Conservation (phyloP, 305 asterid species). For the Plantago coronopus region DNA sequence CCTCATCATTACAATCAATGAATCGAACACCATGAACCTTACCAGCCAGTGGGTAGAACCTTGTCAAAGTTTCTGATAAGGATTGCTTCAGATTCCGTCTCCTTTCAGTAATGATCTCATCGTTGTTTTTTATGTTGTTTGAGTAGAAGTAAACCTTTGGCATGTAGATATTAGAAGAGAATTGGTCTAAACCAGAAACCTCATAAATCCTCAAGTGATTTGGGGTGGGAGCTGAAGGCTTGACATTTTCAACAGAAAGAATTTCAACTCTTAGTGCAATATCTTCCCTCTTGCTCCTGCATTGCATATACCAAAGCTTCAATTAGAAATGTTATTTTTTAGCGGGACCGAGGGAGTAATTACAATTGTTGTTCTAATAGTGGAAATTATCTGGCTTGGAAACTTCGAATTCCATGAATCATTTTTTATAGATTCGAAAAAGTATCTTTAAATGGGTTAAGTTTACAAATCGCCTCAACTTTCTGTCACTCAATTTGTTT, state of each 20-base stretch:
- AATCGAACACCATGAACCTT: not conserved
- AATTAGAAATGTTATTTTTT: too few relatives aligned
- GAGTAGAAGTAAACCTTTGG: not conserved
- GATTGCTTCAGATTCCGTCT: not conserved
- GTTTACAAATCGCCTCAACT: too few relatives aligned
- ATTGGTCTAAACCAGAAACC: not conserved
- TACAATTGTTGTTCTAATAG: too few relatives aligned
- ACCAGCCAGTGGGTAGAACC: not conserved
- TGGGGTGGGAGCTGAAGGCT: not conserved
- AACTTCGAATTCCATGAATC: too few relatives aligned
- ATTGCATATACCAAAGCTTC: too few relatives aligned
- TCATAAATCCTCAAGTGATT: not conserved
- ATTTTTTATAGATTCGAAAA: too few relatives aligned
- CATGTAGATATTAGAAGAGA: not conserved
- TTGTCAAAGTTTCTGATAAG: not conserved
- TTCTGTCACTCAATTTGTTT: too few relatives aligned
- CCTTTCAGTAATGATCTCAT: not conserved
- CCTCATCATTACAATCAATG: slow-evolving; percentile 1
- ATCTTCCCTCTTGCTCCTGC: too few relatives aligned
- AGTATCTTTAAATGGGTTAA: too few relatives aligned
- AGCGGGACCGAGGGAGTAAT: too few relatives aligned
- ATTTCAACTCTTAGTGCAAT: too few relatives aligned
- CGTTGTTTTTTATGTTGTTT: not conserved
- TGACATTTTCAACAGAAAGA: not conserved
- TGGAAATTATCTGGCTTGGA: too few relatives aligned